These are phyloP conservation scores for Aphanomyces stellatus DNA, from an alignment of 352 stramenopile genomes.

Conservation along the genomic window DNA sequence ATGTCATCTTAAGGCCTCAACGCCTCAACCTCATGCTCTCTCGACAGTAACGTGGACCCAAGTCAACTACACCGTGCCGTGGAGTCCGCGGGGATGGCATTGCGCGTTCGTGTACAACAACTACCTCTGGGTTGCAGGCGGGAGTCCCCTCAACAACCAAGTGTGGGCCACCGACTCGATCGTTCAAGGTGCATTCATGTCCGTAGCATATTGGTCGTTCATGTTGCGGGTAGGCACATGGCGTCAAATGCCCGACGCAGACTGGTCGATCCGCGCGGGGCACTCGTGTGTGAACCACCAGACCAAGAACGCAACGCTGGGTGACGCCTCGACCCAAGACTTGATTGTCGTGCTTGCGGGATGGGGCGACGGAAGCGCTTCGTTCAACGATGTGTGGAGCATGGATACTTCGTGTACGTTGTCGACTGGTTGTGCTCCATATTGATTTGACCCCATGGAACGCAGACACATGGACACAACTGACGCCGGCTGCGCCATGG, in stretches of 20 bases:
- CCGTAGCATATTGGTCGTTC: not conserved
- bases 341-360: conserved; percentile 61
- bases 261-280: conserved; percentile 47
- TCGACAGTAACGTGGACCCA: conserved; percentile 39
- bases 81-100: conserved; percentile 59
- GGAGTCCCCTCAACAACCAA: conserved; percentile 70
- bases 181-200: conserved; percentile 25
- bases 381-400: conserved; percentile 60
- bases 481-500: conserved; percentile 42
- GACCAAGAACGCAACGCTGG: conserved; percentile 38
- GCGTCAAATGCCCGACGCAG: conserved; percentile 34
- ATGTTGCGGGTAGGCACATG: conserved; percentile 25
- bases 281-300: conserved; percentile 50
- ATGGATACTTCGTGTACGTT: conserved; percentile 33
- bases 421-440: not conserved
- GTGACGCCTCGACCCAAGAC: conserved; percentile 37
- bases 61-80: conserved; percentile 31
- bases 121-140: conserved; percentile 61
- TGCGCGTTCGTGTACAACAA: conserved; percentile 52
- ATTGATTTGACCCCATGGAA: not conserved
- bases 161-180: conserved; percentile 65
- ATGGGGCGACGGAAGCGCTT: conserved; percentile 41
- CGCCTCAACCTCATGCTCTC: not conserved
- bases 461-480: conserved; percentile 29
- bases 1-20: not conserved